A percentile compares a stretch with the other conserved stretches of the same genome.
Evolutionary conservation across 805 yeast species (phyloP).

Genomic region (Wickerhamiella shivajii): DNA sequence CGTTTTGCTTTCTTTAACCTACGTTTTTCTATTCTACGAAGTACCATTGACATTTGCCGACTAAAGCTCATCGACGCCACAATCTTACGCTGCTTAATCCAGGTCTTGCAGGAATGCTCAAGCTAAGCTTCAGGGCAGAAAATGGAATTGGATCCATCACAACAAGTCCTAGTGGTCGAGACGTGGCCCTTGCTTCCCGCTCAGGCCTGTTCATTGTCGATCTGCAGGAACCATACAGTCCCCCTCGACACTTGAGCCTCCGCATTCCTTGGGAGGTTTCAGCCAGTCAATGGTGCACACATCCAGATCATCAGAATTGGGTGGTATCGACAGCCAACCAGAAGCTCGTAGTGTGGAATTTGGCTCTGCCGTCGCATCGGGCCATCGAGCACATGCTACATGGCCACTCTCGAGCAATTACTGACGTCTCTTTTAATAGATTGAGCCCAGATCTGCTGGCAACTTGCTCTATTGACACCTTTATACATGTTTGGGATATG

Average conservation of each 20-base stretch:
- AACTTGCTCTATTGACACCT: conserved; percentile 86
- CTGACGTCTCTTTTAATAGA: conserved; percentile 90
- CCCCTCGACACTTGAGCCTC: conserved; percentile 89
- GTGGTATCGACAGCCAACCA: conserved; percentile 89
- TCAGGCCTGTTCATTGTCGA: conserved; percentile 83
- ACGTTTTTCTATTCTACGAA: no score
- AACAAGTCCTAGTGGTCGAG: conserved; percentile 77
- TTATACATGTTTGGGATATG: conserved; percentile 81
- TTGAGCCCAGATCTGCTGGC: conserved; percentile 74
- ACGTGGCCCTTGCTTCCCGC: conserved; percentile 80
- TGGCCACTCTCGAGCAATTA: conserved; percentile 82
- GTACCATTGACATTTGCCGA: no score
- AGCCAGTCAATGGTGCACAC: conserved; percentile 97
- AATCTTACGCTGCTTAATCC: no score
- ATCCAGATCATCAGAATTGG: conserved; percentile 72
- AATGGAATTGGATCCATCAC: conserved; percentile 88
- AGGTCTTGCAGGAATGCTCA: conserved; percentile 37
- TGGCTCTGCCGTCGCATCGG: conserved; percentile 49
- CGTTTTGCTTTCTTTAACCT: no score
- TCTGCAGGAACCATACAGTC: conserved; percentile 85
- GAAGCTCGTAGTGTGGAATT: conserved; percentile 89
- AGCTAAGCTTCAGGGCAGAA: conserved; percentile 74
- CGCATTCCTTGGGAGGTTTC: conserved; percentile 97
- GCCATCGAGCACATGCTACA: conserved; percentile 84
- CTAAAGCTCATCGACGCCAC: no score